Evolutionary conservation across 768 basidiomycete genomes (phyloP), one percentile per base, ranked within the genome.

Genomic region (Mycena amicta): DNA sequence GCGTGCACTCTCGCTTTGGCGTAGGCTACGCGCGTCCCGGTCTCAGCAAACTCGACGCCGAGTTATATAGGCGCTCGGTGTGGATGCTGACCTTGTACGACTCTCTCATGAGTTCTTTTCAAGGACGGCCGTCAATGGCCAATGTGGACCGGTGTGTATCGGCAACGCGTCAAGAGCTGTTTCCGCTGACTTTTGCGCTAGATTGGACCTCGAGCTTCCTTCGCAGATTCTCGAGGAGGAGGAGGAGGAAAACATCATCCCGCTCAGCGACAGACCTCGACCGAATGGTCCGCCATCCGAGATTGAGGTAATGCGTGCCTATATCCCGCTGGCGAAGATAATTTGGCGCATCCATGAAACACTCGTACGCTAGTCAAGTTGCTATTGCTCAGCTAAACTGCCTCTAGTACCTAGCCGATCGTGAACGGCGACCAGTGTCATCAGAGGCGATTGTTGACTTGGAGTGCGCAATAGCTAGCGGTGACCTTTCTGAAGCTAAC

Each of bases 401-500:
- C 47, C 8, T 49, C 6, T 20, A 49, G 47, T 49, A 49, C 26
- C 25, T n/a, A 5, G 43, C 22, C 20, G 43, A 23, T 15, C 43
- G 43, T 45, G 43, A 28, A 55, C 40, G 50, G 27, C 8, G 20
- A 20, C 13, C 15, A 18, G 15, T 46, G 28, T 52, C 54, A 2
- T n/a, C 23, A 8, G 50, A 52, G 16, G 49, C 15, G 1, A 37
- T 60, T 4, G 43, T 52, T 1, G 55, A 56, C 23, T 30, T 60
- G 20, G 59, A 60, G 59, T 56, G 33, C 5, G 53, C 29, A 8
- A 18, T 39, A 13, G 13, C 20, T 37, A 12, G 11, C 2, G 3
- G 47, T n/a, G 12, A 23, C 29, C 1, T n/a, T 12, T 3, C 23
- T n/a, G 28, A 5, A 22, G 13, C 4, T 86, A 3, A 79, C 83